Base-by-base conservation (phyloP, 148 eudicot genomes). In the Talinum fruticosum region DNA sequence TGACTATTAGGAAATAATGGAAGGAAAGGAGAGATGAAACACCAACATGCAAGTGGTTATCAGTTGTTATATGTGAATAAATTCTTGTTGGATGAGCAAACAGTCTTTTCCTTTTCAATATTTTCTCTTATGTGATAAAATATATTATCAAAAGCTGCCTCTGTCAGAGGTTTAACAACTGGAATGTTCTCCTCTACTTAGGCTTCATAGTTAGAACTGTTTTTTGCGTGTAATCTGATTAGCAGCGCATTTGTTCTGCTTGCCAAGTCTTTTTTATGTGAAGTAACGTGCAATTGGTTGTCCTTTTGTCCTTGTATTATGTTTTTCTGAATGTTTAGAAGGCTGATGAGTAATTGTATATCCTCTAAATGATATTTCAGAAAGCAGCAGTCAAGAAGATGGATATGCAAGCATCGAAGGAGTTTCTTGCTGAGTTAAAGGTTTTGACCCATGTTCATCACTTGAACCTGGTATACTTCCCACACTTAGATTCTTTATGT, bases 391-490 rank as follows among this genome's bases (percentile, higher is more conserved):
- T 86, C 10, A 86, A 86, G 70, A 86, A 86, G 76, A 86, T 86
- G 88, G 88, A 79, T 76, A 79, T 81, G 84, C 77, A 84, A 86
- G 86, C 88, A 69, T 79, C 88, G 74, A 86, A 73, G 78, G 86
- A 79, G 69, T 86, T 86, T 76, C 32, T 86, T 24, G 88, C 88
- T 29, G 86, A 86, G 49, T 23, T 86, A 71, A 83, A 86, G 78
- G 86, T 86, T 75, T 79, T 86, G 49, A 86, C 88, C 59, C 86
- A 78, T 79, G 85, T 86, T 74, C 86, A 86, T 77, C 88, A 86
- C 77, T 54, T 86, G 74, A 84, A 86, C 76, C 73, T 83, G 86
- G 88, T 86, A 83, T 76, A 64, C 47, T 12, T 69, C 69, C 14
- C 32, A 23, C 35, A 21, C 62, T 72, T 37, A 15, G 38, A 10